A percentile compares a stretch with the other conserved stretches of the same genome.
Evolutionary conservation across 495 filamentous ascomycete genomes (phyloP).

Genomic region (Xylaria intraflava): DNA sequence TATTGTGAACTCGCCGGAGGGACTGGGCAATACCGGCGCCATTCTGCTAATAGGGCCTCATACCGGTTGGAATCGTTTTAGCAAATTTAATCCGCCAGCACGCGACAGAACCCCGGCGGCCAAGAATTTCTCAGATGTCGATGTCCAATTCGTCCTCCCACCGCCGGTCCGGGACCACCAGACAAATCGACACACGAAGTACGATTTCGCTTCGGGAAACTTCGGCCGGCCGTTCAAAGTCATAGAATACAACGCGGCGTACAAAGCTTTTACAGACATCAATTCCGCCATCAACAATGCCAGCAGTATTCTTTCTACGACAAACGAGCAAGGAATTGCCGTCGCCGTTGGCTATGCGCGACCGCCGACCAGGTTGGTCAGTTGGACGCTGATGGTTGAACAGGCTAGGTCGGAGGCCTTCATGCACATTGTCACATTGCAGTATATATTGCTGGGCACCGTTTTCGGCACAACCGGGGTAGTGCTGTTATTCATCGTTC

Average conservation of each 20-base stretch:
- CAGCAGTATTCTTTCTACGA: conserved; percentile 56
- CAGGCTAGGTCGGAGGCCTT: conserved; percentile 66
- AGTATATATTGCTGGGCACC: conserved; percentile 71
- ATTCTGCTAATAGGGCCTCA: conserved; percentile 62
- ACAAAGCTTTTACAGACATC: conserved; percentile 43
- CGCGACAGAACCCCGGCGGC: conserved; percentile 30
- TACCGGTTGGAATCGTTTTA: conserved; percentile 59
- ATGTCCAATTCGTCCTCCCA: conserved; percentile 43
- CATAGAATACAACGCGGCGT: conserved; percentile 49
- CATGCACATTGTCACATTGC: conserved; percentile 63
- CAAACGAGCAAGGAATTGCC: conserved; percentile 56
- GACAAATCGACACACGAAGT: conserved; percentile 41
- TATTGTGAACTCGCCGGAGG: conserved; percentile 55
- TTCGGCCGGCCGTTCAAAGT: conserved; percentile 50
- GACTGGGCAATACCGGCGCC: conserved; percentile 59
- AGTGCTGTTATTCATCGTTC: conserved; percentile 60
- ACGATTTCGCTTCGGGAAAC: conserved; percentile 33
- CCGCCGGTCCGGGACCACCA: conserved; percentile 30
- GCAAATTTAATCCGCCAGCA: conserved; percentile 26
- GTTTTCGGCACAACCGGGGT: conserved; percentile 75
- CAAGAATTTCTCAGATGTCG: conserved; percentile 30
- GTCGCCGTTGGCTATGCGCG: conserved; percentile 71
- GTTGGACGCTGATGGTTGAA: conserved; percentile 80
- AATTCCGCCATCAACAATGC: conserved; percentile 50
- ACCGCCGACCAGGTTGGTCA: conserved; percentile 54